These are phyloP conservation scores for Daphne laureola DNA, from an alignment of 441 rosid species.

Conservation along the genomic window DNA sequence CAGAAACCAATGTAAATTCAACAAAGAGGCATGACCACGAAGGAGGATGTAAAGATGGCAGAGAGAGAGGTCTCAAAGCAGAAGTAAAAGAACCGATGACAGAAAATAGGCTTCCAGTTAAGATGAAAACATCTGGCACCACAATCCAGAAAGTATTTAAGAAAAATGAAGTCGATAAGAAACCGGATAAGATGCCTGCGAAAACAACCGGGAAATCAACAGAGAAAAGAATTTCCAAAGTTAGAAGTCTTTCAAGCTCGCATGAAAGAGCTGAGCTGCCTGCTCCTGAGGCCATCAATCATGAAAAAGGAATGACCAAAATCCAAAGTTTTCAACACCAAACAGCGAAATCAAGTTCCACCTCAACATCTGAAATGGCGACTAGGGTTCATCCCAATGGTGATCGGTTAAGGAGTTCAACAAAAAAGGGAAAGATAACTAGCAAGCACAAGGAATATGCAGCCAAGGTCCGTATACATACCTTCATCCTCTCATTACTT, in stretches of 20 bases:
- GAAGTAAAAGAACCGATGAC: slow-evolving; percentile 30
- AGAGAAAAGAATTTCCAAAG: slow-evolving; percentile 27
- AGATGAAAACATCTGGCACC: slow-evolving; percentile 21
- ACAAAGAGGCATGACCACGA: slow-evolving; percentile 23
- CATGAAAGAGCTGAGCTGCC: slow-evolving; percentile 26
- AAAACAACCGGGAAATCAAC: slow-evolving; percentile 21
- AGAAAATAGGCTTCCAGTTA: slow-evolving; percentile 23
- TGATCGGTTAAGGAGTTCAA: slow-evolving; percentile 15
- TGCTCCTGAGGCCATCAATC: slow-evolving; percentile 23
- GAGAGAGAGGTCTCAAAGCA: slow-evolving; percentile 17
- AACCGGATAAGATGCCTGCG: slow-evolving; percentile 22
- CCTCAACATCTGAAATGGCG: slow-evolving; percentile 12
- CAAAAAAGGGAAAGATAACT: slow-evolving; percentile 21
- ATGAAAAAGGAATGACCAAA: slow-evolving; percentile 26
- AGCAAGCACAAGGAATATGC: slow-evolving; percentile 4
- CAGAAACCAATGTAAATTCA: slow-evolving; percentile 21
- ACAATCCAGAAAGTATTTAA: slow-evolving; percentile 20
- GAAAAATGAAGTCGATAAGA: slow-evolving; percentile 21
- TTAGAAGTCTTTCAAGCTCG: slow-evolving; percentile 27
- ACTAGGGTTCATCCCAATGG: slow-evolving; percentile 8
- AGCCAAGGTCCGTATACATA: too few relatives aligned
- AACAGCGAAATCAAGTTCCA: slow-evolving; percentile 15
- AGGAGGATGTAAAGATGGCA: slow-evolving; percentile 23
- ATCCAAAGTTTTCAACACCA: slow-evolving; percentile 16
- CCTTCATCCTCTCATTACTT: too few relatives aligned